Evolutionary conservation across 352 stramenopile genomes (phyloP).

Genomic region (Globisporangium echinulatum): DNA sequence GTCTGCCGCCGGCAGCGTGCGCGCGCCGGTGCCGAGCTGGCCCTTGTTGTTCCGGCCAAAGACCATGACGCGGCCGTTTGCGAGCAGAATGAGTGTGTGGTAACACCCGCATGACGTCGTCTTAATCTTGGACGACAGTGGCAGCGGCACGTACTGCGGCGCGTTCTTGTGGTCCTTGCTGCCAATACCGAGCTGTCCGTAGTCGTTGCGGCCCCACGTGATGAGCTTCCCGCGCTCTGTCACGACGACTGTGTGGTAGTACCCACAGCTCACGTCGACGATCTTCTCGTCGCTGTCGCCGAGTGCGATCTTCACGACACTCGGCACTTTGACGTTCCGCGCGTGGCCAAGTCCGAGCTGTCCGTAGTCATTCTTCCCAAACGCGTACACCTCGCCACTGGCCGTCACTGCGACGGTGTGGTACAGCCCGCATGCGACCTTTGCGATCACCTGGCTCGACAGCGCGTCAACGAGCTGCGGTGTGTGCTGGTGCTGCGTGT

Average conservation of each 20-base stretch:
- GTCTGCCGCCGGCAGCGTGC: conserved; percentile 75
- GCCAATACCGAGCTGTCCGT: conserved; percentile 80
- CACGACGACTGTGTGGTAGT: conserved; percentile 80
- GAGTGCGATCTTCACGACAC: conserved; percentile 53
- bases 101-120: conserved; percentile 80
- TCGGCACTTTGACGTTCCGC: conserved; percentile 70
- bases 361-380: conserved; percentile 85
- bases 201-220: conserved; percentile 84
- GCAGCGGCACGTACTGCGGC: conserved; percentile 69
- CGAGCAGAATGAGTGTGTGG: conserved; percentile 71
- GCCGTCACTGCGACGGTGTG: conserved; percentile 64
- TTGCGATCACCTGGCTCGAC: conserved; percentile 59
- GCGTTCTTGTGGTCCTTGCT: conserved; percentile 86
- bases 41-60: conserved; percentile 88
- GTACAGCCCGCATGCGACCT: conserved; percentile 76
- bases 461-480: conserved; percentile 72
- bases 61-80: conserved; percentile 78
- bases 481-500: conserved; percentile 82
- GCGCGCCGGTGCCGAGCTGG: conserved; percentile 65
- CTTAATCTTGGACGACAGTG: conserved; percentile 74
- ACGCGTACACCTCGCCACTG: conserved; percentile 74
- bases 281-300: conserved; percentile 74
- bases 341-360: conserved; percentile 79
- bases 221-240: conserved; percentile 81
- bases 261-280: conserved; percentile 70